phyloP scores from a whole-genome alignment of 2,329 filamentous ascomycete genomes.

The Colletotrichum cereale region DNA sequence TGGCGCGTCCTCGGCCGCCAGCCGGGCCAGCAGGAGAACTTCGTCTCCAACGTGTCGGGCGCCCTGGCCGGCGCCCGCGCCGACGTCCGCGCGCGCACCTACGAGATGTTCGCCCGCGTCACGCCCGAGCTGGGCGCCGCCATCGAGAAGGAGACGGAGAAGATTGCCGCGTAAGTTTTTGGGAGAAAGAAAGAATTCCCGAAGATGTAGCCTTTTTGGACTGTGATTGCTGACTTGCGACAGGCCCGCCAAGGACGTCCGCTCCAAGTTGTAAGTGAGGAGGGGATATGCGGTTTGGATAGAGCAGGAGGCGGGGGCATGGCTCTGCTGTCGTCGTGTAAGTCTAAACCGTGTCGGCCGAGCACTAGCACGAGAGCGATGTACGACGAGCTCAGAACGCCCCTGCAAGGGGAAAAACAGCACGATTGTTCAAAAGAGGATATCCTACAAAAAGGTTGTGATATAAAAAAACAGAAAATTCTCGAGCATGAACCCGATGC shows the following conservation, averaged over 20 bases:
- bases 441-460: conserved; percentile 14
- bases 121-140: conserved; percentile 64
- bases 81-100: conserved; percentile 68
- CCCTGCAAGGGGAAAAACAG: neutral
- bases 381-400: conserved; percentile 7
- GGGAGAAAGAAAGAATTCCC: neutral
- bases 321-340: neutral
- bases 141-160: conserved; percentile 67
- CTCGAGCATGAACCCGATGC: conserved; percentile 16
- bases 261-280: conserved; percentile 31
- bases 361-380: neutral
- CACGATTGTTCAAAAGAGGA: conserved; percentile 5
- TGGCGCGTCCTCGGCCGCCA: conserved; percentile 63
- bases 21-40: conserved; percentile 71
- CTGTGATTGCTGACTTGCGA: conserved; percentile 1
- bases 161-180: conserved; percentile 48
- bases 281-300: neutral
- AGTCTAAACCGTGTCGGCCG: neutral
- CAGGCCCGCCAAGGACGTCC: conserved; percentile 30
- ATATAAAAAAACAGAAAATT: neutral
- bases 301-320: neutral
- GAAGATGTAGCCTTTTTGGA: no score
- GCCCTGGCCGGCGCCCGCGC: conserved; percentile 67
- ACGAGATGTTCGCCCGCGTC: conserved; percentile 72
- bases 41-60: conserved; percentile 69